Conservation (phyloP, 176 grass and related monocot species). For the Oryza punctata region DNA sequence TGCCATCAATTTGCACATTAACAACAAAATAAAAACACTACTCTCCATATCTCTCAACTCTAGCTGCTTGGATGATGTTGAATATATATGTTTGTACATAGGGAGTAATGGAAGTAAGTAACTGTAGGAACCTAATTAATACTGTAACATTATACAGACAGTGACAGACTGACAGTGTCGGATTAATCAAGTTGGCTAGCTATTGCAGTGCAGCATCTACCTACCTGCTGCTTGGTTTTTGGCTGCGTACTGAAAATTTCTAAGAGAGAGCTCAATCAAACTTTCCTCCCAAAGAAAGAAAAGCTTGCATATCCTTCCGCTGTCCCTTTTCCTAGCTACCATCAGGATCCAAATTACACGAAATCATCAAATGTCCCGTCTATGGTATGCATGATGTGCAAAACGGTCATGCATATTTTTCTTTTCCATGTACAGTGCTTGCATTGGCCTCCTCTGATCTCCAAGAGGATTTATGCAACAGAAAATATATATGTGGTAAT, state of each 20-base stretch:
- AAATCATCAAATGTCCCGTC: neutral
- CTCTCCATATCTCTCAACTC: neutral
- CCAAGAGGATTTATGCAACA: neutral
- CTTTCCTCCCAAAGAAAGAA: neutral
- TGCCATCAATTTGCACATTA: neutral
- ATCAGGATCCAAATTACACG: neutral
- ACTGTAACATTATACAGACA: neutral
- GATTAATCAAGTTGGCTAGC: neutral
- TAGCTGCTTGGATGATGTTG: neutral
- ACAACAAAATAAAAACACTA: neutral
- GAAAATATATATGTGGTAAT: neutral
- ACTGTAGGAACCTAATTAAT: neutral
- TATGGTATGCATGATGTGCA: too few species aligned
- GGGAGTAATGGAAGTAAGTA: neutral
- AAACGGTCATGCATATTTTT: neutral
- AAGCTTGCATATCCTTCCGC: neutral
- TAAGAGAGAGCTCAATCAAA: neutral
- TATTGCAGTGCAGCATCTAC: neutral
- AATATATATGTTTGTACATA: neutral
- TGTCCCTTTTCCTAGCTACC: neutral
- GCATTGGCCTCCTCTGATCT: neutral
- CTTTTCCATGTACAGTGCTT: neutral
- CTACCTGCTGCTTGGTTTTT: neutral
- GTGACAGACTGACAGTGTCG: neutral
- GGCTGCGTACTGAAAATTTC: neutral